Evolutionary conservation across 1,139 yeast genomes (phyloP), one percentile per base, ranked within the genome.

Genomic region (Debaryomyces fabryi): DNA sequence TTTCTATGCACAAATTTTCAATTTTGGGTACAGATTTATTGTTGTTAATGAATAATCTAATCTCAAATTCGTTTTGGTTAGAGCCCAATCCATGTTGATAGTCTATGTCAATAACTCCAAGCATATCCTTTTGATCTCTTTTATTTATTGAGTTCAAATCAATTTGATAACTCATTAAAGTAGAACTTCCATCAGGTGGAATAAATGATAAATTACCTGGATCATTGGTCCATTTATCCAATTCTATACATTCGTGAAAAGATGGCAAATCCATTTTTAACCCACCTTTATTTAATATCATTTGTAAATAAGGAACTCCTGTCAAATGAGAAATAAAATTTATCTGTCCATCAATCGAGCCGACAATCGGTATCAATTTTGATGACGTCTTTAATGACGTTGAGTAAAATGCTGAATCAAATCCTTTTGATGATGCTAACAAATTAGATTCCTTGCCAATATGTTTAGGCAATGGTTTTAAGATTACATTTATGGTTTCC

Each of bases 161-260:
- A 29, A 88, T 65, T 6, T 79, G 73, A 62, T 93, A 93, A 21
- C 79, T 71, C 77, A 86, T 79, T 16, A 93, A 65, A 4, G 79
- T 74, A 37, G 84, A 81, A 52, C 73, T 78, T 4, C 96, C 98
- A 64, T 93, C 97, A 0, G 98, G 96, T 3, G 99, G 99, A 18
- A 88, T 78, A 59, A 92, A 89, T 13, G 83, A 73, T 38, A 91
- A 62, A 0, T 71, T 54, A 0, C 81, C 81, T n/a, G 52, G 55
- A 6, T 59, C 60, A 9, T 58, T 53, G 9, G 55, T 46, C 85
- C 86, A 83, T 27, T 64, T 62, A 24, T 69, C 75, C 4, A 73
- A 54, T 48, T 81, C 72, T 1, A 87, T 78, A 57, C 88, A 80
- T 34, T 72, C 77, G 59, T 87, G 93, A 53, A 85, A 78, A 29